A percentile compares a stretch with the other conserved stretches of the same genome.
Evolutionary conservation across 2,329 filamentous ascomycete genomes (phyloP).

Genomic region (Huntiella omanensis): DNA sequence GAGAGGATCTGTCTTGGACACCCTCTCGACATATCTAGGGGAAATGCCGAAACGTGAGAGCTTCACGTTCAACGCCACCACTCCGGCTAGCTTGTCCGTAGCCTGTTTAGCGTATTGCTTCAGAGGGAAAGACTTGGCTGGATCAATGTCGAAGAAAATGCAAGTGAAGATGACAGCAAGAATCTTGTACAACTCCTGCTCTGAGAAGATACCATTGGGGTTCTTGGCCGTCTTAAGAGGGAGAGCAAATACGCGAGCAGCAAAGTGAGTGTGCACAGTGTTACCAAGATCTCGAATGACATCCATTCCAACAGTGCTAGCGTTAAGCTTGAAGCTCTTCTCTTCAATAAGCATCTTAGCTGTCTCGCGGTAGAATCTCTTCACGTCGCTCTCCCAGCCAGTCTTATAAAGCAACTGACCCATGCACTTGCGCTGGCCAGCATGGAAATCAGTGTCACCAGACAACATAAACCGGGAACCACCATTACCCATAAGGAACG

Average conservation of each 20-base stretch:
- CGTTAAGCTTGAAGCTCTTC: conserved; percentile 40
- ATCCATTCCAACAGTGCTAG: conserved; percentile 40
- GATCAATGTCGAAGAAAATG: conserved; percentile 48
- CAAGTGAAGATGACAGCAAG: conserved; percentile 46
- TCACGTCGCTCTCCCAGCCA: conserved; percentile 43
- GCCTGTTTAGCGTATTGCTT: conserved; percentile 38
- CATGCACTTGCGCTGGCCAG: conserved; percentile 32
- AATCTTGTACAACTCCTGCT: conserved; percentile 39
- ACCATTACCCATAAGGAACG: conserved; percentile 38
- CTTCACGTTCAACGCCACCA: conserved; percentile 49
- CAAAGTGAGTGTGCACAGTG: conserved; percentile 44
- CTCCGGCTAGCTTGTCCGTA: conserved; percentile 36
- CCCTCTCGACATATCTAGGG: conserved; percentile 33
- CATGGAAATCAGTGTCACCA: conserved; percentile 28
- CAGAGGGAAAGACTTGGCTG: conserved; percentile 46
- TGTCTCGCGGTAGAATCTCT: conserved; percentile 46
- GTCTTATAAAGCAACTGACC: conserved; percentile 39
- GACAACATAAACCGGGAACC: conserved; percentile 38
- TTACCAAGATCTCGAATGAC: conserved; percentile 53
- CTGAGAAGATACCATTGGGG: conserved; percentile 36
- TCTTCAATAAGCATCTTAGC: conserved; percentile 41
- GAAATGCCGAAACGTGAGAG: conserved; percentile 29
- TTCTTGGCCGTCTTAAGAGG: conserved; percentile 45
- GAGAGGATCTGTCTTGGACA: conserved; percentile 33
- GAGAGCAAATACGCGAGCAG: conserved; percentile 41